Conservation (phyloP, 108 stramenopile genomes). For the Skeletonema marinoi region DNA sequence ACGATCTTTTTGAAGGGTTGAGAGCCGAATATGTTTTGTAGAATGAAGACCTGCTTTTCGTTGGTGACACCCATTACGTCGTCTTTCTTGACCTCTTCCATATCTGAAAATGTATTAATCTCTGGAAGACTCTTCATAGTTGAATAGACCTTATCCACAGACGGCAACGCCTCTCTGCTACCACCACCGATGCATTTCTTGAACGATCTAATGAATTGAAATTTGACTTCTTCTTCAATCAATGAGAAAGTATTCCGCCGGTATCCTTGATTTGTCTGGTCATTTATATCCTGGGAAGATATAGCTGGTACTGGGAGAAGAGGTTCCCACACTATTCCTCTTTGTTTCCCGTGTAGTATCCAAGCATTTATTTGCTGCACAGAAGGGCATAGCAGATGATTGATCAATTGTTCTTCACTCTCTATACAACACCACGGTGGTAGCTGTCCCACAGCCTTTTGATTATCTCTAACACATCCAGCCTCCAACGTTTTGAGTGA, state of each 20-base stretch:
- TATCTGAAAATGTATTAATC: neutral
- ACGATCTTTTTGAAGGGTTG: slow-evolving; percentile 30
- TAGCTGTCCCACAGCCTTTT: neutral
- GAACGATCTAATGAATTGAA: slow-evolving; percentile 40
- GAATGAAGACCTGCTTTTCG: slow-evolving; percentile 21
- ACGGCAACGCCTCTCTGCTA: neutral
- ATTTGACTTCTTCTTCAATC: slow-evolving; percentile 34
- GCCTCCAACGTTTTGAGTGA: slow-evolving; percentile 45
- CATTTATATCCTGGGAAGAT: neutral
- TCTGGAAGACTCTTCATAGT: slow-evolving; percentile 7
- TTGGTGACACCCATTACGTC: neutral
- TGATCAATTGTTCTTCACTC: neutral
- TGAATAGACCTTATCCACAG: slow-evolving; percentile 15
- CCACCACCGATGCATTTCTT: slow-evolving; percentile 10
- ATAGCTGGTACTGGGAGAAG: slow-evolving; percentile 35
- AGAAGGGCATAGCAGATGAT: slow-evolving; percentile 19
- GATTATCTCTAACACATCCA: slow-evolving; percentile 27
- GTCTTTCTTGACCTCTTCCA: neutral
- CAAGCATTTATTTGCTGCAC: slow-evolving; percentile 26
- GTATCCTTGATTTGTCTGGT: slow-evolving; percentile 22
- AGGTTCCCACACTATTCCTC: slow-evolving; percentile 33
- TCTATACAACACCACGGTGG: neutral
- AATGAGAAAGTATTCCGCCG: slow-evolving; percentile 1
- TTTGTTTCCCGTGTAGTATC: slow-evolving; percentile 11
- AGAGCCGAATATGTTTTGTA: slow-evolving; percentile 33